Conservation (phyloP, 2,329 filamentous ascomycete genomes). For the Alternaria triticimaculans region DNA sequence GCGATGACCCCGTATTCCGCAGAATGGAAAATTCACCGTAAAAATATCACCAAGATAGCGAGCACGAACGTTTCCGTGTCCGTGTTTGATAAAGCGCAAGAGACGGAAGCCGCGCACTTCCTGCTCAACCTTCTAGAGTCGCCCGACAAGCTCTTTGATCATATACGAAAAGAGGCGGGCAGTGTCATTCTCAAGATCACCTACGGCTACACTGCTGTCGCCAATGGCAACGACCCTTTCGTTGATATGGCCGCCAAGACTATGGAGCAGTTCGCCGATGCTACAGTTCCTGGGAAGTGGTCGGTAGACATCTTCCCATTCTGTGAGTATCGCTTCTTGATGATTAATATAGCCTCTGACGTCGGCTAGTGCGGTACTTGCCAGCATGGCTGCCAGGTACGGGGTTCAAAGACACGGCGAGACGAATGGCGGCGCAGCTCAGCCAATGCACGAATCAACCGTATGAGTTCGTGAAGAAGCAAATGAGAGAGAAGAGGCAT, state of each 20-base stretch:
- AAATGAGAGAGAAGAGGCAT: slow-evolving; percentile 43
- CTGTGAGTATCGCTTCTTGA: slow-evolving; percentile 28
- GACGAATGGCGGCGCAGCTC: slow-evolving; percentile 34
- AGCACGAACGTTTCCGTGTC: slow-evolving; percentile 23
- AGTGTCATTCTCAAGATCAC: slow-evolving; percentile 36
- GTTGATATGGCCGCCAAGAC: slow-evolving; percentile 51
- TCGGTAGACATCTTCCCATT: slow-evolving; percentile 56
- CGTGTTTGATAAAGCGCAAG: slow-evolving; percentile 28
- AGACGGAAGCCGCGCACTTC: slow-evolving; percentile 31
- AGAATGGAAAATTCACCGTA: slow-evolving; percentile 28
- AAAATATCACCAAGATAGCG: slow-evolving; percentile 33
- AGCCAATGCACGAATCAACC: slow-evolving; percentile 47
- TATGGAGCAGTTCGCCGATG: slow-evolving; percentile 51
- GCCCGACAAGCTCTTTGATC: slow-evolving; percentile 27
- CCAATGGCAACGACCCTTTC: slow-evolving; percentile 51
- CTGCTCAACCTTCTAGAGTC: slow-evolving; percentile 26
- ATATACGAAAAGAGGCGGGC: slow-evolving; percentile 35
- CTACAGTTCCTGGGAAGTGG: slow-evolving; percentile 53
- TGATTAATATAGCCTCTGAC: neutral
- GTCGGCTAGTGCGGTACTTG: slow-evolving; percentile 43
- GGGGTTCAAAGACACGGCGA: slow-evolving; percentile 21
- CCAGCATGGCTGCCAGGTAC: slow-evolving; percentile 57
- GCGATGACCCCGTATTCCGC: slow-evolving; percentile 24
- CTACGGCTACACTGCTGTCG: slow-evolving; percentile 54
- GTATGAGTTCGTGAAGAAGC: slow-evolving; percentile 53